Evolutionary conservation across 1,139 yeast genomes (phyloP), one percentile per base, ranked within the genome.

Genomic region (Kodamaea fungicola): DNA sequence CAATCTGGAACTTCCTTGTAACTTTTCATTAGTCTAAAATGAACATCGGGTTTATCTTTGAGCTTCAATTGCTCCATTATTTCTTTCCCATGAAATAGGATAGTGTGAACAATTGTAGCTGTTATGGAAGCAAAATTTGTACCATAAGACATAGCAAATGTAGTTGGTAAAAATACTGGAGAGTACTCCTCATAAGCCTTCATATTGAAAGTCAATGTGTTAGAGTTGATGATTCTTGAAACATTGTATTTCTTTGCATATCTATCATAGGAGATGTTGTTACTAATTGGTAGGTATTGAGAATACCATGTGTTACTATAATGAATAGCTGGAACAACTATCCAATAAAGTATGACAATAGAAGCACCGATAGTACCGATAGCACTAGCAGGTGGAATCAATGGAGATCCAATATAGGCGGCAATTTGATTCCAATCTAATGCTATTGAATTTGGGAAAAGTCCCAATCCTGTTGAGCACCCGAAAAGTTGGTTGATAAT

Each of bases 1-100:
- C 86, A 80, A 43, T 73, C 79, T 25, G 89, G 89, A 23, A 74
- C 78, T 47, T 75, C 79, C 37, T 64, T 71, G 57, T 81, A 83
- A 30, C 62, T 59, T 42, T 62, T 64, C 84, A 81, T 81, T 42
- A 80, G 68, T 47, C 81, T 70, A 64, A 70, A 71, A 55, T 80
- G 88, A 21, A 82, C 77, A 58, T 82, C 87, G 29, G 74, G 76
- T 50, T 62, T 66, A 38, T 67, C 67, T 33, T 66, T 64, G 47
- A 62, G 57, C 45, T 60, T 64, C 51, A 78, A 47, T 54, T 70
- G 76, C 13, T 61, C 55, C 42, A 65, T 45, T 39, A 83, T 71
- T 41, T 75, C 79, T 35, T 57, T 63, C 42, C 83, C 76, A 50
- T 80, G 83, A 64, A 74, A 79, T 31, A 77, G 62, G 24, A 59